These are phyloP conservation scores for Quercus cerris DNA, from an alignment of 306 rosid species.

Conservation along the genomic window DNA sequence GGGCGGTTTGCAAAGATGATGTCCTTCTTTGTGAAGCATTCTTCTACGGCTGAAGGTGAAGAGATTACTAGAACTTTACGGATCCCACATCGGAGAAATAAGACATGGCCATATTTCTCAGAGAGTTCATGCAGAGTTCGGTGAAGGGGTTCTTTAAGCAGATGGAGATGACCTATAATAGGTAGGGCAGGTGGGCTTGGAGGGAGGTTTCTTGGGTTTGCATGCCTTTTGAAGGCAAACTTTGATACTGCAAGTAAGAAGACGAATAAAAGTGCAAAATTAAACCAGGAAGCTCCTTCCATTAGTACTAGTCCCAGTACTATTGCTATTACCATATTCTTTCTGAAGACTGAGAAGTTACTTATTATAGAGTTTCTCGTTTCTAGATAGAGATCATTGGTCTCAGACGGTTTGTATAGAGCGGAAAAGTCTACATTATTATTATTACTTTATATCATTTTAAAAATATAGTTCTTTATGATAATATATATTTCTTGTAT, in stretches of 20 bases:
- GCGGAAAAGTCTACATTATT: too few species aligned
- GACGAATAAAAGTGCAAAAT: background rate
- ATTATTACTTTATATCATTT: too few species aligned
- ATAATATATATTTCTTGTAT: too few species aligned
- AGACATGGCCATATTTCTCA: conserved; percentile 19
- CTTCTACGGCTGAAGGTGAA: conserved; percentile 15
- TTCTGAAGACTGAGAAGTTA: too few species aligned
- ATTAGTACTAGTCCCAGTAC: too few species aligned
- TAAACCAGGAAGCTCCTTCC: background rate
- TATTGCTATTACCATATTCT: too few species aligned
- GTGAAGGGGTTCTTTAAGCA: conserved; percentile 27
- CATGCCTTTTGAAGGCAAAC: too few species aligned
- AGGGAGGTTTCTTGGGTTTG: conserved; percentile 12
- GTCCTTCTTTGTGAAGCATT: conserved; percentile 34
- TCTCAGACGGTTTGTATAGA: too few species aligned
- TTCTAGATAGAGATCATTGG: too few species aligned
- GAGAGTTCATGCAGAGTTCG: conserved; percentile 16
- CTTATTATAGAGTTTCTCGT: too few species aligned
- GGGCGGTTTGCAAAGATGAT: conserved; percentile 33
- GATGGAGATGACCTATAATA: conserved; percentile 38
- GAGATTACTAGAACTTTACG: conserved; percentile 22
- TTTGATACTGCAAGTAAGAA: background rate
- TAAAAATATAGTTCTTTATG: too few species aligned
- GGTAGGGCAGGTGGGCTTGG: conserved; percentile 35
- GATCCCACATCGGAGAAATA: conserved; percentile 20